Evolutionary conservation across 1,139 yeast species (phyloP), one percentile per base, ranked within the genome.

Genomic region (Geotrichum carabidarum): DNA sequence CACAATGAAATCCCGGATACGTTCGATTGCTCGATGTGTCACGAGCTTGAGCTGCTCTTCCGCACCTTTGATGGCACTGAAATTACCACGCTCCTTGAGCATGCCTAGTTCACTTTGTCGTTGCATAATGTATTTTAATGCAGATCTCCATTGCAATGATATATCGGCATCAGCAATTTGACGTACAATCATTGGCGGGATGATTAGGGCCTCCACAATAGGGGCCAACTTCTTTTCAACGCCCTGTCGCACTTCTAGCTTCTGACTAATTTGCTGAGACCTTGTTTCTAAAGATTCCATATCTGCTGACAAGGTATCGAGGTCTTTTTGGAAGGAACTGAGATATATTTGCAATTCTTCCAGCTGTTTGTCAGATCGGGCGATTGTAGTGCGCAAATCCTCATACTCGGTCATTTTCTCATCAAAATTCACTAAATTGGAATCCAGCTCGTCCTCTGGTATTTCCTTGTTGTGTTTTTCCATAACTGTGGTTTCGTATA

Each of bases 1-100:
- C 8, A 89, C 80, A 36, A 89, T 70, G 63, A 73, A 84, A 65
- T 85, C 88, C 55, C 95, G 77, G 7, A 88, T 82, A 54, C 95
- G 75, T 65, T 90, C 97, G 1, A 87, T 70, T 1, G 83, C 78
- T 65, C 81, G 83, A 42, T 69, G 67, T 30, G 74, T 77, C 54
- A 82, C 69, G 44, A 77, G 63, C 6, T 73, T 71, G 15, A 84
- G 53, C 41, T 72, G 64, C 61, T 77, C 66, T 7, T 68, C 69
- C 17, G 75, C 62, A 9, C 74, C 71, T 44, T 60, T 60, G 17
- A 61, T 57, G 18, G 70, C 67, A 42, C 34, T 48, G 47, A 48
- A 52, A 48, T 47, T 55, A 32, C 48, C 53, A 4, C 50, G 53
- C 36, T 47, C 46, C 49, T 57, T 58, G 41, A 58, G 54, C 31